Evolutionary conservation across 1,284 basidiomycete genomes (phyloP).

Genomic region (Trichosporon asahii): DNA sequence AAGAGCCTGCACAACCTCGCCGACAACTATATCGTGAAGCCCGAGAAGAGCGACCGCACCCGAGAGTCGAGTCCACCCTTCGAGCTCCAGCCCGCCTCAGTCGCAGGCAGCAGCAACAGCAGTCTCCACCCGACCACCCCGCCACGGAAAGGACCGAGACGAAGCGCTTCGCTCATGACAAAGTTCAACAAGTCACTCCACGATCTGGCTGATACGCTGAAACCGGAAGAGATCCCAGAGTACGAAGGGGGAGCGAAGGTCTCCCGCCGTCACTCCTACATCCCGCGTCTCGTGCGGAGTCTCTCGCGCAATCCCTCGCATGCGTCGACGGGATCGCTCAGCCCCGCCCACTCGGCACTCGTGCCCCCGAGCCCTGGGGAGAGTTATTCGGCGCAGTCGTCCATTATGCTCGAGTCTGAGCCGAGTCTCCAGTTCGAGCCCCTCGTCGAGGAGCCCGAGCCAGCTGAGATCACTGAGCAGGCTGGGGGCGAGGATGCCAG

Average conservation of each 20-base stretch:
- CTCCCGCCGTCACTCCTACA: not conserved
- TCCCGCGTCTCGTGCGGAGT: not conserved
- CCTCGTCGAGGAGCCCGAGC: not conserved
- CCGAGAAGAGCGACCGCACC: not conserved
- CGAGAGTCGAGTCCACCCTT: not conserved
- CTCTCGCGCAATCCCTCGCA: not conserved
- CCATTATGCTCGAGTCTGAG: not conserved
- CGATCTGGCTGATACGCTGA: not conserved
- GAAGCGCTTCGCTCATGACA: not conserved
- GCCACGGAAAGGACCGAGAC: not conserved
- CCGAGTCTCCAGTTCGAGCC: not conserved
- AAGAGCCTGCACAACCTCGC: slow-evolving; percentile 7
- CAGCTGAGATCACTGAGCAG: not conserved
- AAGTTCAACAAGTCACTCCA: slow-evolving; percentile 3
- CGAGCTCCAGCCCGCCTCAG: not conserved
- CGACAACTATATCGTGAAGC: not conserved
- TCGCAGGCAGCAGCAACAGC: not conserved
- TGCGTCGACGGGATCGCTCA: not conserved
- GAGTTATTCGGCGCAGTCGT: not conserved
- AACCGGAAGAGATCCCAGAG: not conserved
- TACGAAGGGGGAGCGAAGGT: not conserved
- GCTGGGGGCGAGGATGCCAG: not conserved
- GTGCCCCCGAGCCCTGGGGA: not conserved
- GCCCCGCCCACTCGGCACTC: not conserved
- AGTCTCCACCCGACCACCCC: not conserved